phyloP scores from a whole-genome alignment of 257 asterid genomes.

The Plantago major region DNA sequence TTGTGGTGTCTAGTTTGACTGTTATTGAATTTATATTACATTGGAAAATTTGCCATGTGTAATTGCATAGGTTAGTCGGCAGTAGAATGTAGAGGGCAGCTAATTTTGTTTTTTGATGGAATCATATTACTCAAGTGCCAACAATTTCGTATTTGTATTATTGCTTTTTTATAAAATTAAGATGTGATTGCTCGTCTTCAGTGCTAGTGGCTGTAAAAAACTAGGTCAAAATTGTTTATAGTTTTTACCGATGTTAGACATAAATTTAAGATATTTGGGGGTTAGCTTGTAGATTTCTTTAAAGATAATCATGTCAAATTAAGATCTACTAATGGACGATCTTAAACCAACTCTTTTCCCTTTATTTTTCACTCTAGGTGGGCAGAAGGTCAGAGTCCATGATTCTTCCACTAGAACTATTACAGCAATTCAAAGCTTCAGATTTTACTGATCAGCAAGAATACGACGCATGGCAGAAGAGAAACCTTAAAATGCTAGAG shows the following conservation, averaged over 20 bases:
- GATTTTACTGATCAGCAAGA: slow-evolving; percentile 87
- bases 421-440: slow-evolving; percentile 94
- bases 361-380: slow-evolving; percentile 40
- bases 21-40: background rate
- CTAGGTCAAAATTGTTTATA: slow-evolving; percentile 16
- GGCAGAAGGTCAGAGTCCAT: slow-evolving; percentile 74
- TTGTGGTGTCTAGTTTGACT: background rate
- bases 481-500: slow-evolving; percentile 86
- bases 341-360: background rate
- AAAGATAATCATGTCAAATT: slow-evolving; percentile 10
- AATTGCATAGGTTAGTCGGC: slow-evolving; percentile 10
- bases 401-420: slow-evolving; percentile 91
- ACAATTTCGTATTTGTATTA: slow-evolving; percentile 16
- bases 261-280: background rate
- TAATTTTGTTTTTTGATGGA: too few species aligned
- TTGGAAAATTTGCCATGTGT: background rate
- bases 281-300: background rate
- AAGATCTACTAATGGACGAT: slow-evolving; percentile 7
- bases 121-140: slow-evolving; percentile 9
- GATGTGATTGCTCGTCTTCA: slow-evolving; percentile 2
- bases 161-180: slow-evolving; percentile 13
- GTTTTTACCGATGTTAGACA: background rate
- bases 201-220: slow-evolving; percentile 4
- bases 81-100: background rate
- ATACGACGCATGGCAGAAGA: slow-evolving; percentile 87